Evolutionary conservation across 1,284 basidiomycete species (phyloP).

Genomic region (Apiotrichum gracile): DNA sequence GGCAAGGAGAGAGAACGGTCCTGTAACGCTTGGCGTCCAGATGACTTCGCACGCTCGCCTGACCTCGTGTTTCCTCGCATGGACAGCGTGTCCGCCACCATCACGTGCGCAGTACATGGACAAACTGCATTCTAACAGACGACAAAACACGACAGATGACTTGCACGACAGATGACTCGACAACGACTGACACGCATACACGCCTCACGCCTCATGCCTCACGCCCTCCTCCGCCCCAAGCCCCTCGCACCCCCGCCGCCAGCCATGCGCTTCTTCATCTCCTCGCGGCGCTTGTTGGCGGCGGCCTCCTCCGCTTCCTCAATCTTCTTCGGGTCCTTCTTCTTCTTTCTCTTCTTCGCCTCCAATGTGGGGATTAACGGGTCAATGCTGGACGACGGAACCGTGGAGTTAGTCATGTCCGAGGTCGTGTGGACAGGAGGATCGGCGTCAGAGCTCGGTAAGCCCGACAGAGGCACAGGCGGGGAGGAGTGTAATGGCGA

Average conservation of each 20-base stretch:
- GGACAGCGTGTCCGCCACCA: no score
- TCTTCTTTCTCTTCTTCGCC: constrained; percentile 13
- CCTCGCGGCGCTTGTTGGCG: constrained; percentile 22
- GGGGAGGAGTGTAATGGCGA: background rate
- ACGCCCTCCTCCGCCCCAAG: constrained; percentile 5
- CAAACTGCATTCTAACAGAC: no score
- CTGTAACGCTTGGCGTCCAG: no score
- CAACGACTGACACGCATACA: background rate
- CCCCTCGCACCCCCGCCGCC: constrained; percentile 19
- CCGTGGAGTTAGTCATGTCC: background rate
- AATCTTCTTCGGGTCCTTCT: constrained; percentile 26
- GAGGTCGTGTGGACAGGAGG: background rate
- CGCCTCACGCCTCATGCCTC: background rate
- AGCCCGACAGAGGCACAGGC: background rate
- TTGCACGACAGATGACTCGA: no score
- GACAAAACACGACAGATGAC: no score
- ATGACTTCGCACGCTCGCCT: no score
- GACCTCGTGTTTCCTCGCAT: no score
- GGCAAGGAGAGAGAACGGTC: no score
- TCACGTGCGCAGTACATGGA: no score
- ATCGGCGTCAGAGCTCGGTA: background rate
- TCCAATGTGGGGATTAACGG: constrained; percentile 12
- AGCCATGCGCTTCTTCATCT: constrained; percentile 34
- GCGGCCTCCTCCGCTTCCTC: constrained; percentile 33
- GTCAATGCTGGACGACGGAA: constrained; percentile 9